These are phyloP conservation scores for Artomyces pyxidatus DNA, from an alignment of 768 basidiomycete species.

Conservation along the genomic window DNA sequence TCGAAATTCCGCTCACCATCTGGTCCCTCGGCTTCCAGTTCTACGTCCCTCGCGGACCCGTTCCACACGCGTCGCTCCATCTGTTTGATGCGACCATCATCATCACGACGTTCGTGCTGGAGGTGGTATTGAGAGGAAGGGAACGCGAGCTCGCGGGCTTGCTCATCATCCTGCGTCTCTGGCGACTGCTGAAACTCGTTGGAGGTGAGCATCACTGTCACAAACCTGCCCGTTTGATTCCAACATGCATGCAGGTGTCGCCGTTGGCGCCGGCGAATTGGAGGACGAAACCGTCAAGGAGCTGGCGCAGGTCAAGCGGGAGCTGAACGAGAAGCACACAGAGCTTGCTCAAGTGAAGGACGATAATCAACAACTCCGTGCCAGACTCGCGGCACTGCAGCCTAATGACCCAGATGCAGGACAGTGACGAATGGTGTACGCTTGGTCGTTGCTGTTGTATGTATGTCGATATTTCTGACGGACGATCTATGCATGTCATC, in stretches of 20 bases:
- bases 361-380: constrained; percentile 45
- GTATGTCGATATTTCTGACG: too few species aligned
- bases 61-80: constrained; percentile 56
- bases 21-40: constrained; percentile 58
- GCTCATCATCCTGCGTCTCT: constrained; percentile 67
- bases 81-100: constrained; percentile 68
- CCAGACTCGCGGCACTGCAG: constrained; percentile 4
- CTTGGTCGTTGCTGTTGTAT: too few species aligned
- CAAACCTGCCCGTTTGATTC: neutral
- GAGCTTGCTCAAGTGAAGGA: constrained; percentile 37
- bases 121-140: constrained; percentile 57
- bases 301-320: constrained; percentile 39
- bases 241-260: constrained; percentile 51
- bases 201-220: constrained; percentile 30
- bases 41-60: constrained; percentile 52
- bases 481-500: too few species aligned
- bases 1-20: constrained; percentile 66
- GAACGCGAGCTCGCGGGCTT: constrained; percentile 66
- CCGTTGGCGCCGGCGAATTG: constrained; percentile 67
- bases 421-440: too few species aligned
- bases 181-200: constrained; percentile 75
- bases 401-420: neutral
- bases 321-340: constrained; percentile 37
- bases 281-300: constrained; percentile 45
- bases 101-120: constrained; percentile 64